A percentile compares a stretch with the other conserved stretches of the same genome.
phyloP scores from a whole-genome alignment of 2,329 filamentous ascomycete genomes.

The Teratosphaeriaceae sp. region DNA sequence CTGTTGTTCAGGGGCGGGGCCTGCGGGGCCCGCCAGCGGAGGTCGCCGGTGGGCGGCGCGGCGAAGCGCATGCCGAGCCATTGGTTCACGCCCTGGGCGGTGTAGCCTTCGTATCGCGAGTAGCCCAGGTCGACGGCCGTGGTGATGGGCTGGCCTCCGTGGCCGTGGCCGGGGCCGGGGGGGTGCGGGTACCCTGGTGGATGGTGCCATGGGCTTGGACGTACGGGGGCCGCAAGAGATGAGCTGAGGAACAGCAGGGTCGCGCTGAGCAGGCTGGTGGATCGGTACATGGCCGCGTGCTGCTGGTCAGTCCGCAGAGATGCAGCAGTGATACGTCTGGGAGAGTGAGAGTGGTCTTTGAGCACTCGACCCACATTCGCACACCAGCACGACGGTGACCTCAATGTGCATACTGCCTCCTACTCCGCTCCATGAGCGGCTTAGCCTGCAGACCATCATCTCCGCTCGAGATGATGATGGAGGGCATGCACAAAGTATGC shows the following conservation, averaged over 20 bases:
- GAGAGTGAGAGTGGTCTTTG: too few relatives aligned
- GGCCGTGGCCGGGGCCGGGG: neutral
- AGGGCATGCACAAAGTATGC: too few relatives aligned
- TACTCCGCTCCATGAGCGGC: neutral
- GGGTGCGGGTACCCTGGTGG: neutral
- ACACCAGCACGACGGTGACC: neutral
- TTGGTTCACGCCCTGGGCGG: slow-evolving; percentile 5
- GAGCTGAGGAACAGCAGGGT: neutral
- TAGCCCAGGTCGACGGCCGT: slow-evolving; percentile 6
- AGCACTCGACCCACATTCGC: too few relatives aligned
- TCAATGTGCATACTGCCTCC: neutral
- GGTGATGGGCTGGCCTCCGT: slow-evolving; percentile 1
- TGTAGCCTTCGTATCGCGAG: slow-evolving; percentile 7
- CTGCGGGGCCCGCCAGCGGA: slow-evolving; percentile 17
- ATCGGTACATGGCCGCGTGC: neutral
- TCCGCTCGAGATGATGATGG: neutral
- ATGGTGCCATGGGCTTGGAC: neutral
- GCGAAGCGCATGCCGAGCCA: slow-evolving; percentile 29
- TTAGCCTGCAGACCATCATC: neutral
- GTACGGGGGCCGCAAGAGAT: neutral
- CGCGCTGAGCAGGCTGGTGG: neutral
- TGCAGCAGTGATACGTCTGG: too few relatives aligned
- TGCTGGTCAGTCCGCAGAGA: neutral
- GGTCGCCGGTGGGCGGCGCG: slow-evolving; percentile 17
- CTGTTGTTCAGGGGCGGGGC: slow-evolving; percentile 2